These are phyloP conservation scores for Aspergillus floridensis DNA, from an alignment of 2,329 filamentous ascomycete genomes.

Conservation along the genomic window DNA sequence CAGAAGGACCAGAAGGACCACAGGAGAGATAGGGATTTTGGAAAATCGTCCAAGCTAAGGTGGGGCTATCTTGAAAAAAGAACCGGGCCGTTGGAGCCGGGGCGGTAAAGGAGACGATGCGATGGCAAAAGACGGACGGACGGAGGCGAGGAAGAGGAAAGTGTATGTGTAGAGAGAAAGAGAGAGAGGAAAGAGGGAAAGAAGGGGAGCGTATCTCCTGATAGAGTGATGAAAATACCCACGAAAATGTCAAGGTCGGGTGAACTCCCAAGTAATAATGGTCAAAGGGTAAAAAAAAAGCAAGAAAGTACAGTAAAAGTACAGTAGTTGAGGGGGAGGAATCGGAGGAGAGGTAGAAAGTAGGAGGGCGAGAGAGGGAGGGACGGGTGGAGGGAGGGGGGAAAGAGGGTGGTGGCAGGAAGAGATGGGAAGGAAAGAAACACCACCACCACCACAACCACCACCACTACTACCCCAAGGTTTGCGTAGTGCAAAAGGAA, in stretches of 20 bases:
- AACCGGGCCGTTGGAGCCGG: constrained; percentile 22
- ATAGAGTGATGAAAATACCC: neutral
- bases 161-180: neutral
- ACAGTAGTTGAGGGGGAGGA: neutral
- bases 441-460: neutral
- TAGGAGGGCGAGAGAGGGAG: neutral
- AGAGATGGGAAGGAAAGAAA: constrained; percentile 4
- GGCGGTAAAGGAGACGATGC: constrained; percentile 15
- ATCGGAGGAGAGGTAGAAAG: neutral
- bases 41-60: constrained; percentile 35
- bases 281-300: neutral
- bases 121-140: constrained; percentile 7
- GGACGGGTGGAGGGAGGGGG: constrained; percentile 1
- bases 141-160: neutral
- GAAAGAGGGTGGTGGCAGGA: constrained; percentile 6
- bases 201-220: neutral
- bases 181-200: neutral
- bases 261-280: no score
- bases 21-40: constrained; percentile 27
- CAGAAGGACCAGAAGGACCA: constrained; percentile 10
- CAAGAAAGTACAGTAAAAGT: neutral
- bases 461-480: neutral
- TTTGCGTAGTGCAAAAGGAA: neutral
- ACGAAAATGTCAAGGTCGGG: neutral
- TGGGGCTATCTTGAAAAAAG: constrained; percentile 37